Evolutionary conservation across 2,329 filamentous ascomycete species (phyloP).

Genomic region (Pseudogymnoascus sp.): DNA sequence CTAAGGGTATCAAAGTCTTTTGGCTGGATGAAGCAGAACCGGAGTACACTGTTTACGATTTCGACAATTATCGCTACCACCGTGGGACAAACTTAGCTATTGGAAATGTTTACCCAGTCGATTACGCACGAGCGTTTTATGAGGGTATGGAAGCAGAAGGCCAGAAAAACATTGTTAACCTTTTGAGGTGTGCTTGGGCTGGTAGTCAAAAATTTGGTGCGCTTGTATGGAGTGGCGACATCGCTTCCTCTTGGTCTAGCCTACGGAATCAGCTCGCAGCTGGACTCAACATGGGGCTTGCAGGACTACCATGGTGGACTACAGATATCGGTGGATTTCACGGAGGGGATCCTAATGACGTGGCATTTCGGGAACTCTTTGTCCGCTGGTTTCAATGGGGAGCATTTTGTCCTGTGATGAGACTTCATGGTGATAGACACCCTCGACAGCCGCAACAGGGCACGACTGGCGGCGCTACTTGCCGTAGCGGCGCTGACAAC

Average conservation of each 20-base stretch:
- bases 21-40: slow-evolving; percentile 66
- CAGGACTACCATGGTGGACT: slow-evolving; percentile 62
- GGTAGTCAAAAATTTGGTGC: slow-evolving; percentile 57
- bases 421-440: slow-evolving; percentile 59
- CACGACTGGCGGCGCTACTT: slow-evolving; percentile 17
- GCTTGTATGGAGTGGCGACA: slow-evolving; percentile 61
- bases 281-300: slow-evolving; percentile 58
- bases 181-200: slow-evolving; percentile 50
- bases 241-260: slow-evolving; percentile 55
- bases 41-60: slow-evolving; percentile 58
- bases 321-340: slow-evolving; percentile 67
- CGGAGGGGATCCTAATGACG: slow-evolving; percentile 51
- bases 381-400: slow-evolving; percentile 66
- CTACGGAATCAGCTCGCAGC: slow-evolving; percentile 55
- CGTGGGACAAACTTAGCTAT: slow-evolving; percentile 46
- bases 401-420: slow-evolving; percentile 59
- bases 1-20: slow-evolving; percentile 55
- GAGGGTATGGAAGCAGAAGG: slow-evolving; percentile 46
- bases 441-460: slow-evolving; percentile 42
- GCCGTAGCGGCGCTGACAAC: slow-evolving; percentile 42
- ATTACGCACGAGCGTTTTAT: slow-evolving; percentile 53
- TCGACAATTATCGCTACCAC: slow-evolving; percentile 58
- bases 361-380: slow-evolving; percentile 54
- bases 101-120: slow-evolving; percentile 53
- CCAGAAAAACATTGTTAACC: slow-evolving; percentile 51